Percentiles rank a stretch among this genome's conserved stretches.
Evolutionary conservation across 2,329 filamentous ascomycete genomes (phyloP).

Genomic region (Xylariaceae sp.): DNA sequence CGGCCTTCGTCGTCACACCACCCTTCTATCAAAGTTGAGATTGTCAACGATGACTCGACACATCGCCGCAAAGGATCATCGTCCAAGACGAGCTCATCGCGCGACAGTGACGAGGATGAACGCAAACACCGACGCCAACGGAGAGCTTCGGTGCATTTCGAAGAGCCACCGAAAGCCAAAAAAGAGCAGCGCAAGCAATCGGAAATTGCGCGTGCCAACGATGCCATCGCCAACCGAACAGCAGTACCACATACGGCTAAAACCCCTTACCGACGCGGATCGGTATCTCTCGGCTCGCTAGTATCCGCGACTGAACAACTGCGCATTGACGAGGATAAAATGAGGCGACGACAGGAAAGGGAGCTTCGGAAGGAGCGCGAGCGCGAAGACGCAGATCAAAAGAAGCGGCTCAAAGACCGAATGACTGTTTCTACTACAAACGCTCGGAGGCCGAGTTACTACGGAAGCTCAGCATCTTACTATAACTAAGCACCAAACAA

Average conservation of each 20-base stretch:
- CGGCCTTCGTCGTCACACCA: constrained; percentile 26
- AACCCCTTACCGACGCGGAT: constrained; percentile 29
- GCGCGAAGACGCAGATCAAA: constrained; percentile 38
- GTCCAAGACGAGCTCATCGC: constrained; percentile 28
- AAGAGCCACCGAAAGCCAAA: constrained; percentile 29
- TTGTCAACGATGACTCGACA: constrained; percentile 32
- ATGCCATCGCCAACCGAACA: constrained; percentile 40
- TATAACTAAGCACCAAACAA: not conserved
- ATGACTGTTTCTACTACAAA: constrained; percentile 34
- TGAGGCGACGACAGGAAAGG: not conserved
- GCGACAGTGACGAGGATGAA: constrained; percentile 24
- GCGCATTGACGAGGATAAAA: constrained; percentile 20
- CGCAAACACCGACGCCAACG: constrained; percentile 21
- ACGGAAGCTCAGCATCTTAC: not conserved
- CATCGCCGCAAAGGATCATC: constrained; percentile 35
- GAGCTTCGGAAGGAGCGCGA: constrained; percentile 21
- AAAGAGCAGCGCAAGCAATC: constrained; percentile 28
- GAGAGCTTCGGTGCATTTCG: constrained; percentile 26
- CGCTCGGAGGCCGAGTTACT: not conserved
- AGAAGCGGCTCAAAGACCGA: constrained; percentile 39
- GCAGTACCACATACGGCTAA: constrained; percentile 23
- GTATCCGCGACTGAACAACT: constrained; percentile 9
- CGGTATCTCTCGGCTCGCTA: constrained; percentile 33
- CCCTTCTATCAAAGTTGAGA: constrained; percentile 37
- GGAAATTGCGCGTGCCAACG: constrained; percentile 42